Conservation (phyloP, 345 rosid genomes). For the Camelina laxa region DNA sequence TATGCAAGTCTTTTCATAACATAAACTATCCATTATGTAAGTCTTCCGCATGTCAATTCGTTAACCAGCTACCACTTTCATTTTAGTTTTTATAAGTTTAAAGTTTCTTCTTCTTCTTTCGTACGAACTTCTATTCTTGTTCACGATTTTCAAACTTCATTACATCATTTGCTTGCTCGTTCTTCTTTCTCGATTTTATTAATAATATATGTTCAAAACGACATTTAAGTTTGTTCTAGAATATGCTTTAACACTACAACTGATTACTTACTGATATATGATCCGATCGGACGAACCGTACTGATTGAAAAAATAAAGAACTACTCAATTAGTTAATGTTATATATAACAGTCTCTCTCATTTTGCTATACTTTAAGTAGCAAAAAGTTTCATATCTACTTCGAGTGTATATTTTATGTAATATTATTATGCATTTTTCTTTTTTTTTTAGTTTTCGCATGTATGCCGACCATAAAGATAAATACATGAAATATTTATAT, state of each 20-base stretch:
- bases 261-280: no score
- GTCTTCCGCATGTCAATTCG: constrained; percentile 26
- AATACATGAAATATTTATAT: neutral
- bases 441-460: neutral
- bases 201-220: constrained; percentile 1
- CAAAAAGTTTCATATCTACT: no score
- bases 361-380: no score
- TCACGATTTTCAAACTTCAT: constrained; percentile 11
- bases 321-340: no score
- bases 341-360: no score
- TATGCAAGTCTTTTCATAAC: constrained; percentile 26
- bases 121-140: neutral
- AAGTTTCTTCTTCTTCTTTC: neutral
- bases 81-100: neutral
- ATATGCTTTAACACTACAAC: no score
- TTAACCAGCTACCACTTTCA: constrained; percentile 13
- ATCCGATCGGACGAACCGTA: no score
- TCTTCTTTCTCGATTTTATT: constrained; percentile 22
- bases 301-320: no score
- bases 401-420: no score
- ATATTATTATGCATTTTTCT: no score
- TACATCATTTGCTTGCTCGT: constrained; percentile 34
- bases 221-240: neutral
- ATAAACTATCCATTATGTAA: constrained; percentile 20
- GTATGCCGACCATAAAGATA: neutral